These are phyloP conservation scores for Hymenoscyphus albidus DNA, from an alignment of 2,329 filamentous ascomycete genomes.

Conservation along the genomic window DNA sequence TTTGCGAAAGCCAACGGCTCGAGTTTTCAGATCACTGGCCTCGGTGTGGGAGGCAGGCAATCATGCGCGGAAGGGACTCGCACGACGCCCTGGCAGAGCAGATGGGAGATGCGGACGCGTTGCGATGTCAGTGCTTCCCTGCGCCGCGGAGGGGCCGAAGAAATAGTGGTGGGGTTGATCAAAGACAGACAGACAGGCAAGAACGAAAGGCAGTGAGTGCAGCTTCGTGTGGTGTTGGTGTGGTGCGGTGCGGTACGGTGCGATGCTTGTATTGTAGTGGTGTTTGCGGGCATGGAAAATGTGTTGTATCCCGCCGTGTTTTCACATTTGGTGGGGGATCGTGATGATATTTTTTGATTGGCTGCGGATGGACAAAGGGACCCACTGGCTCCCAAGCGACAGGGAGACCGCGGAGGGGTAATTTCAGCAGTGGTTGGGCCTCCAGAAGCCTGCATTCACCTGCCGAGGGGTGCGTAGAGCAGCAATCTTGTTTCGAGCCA, in stretches of 20 bases:
- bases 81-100: neutral
- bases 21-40: neutral
- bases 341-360: neutral
- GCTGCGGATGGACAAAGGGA: neutral
- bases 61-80: conserved; percentile 4
- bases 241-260: no score
- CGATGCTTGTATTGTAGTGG: neutral
- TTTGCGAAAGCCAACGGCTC: neutral
- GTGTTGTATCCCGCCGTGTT: neutral
- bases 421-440: no score
- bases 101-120: neutral
- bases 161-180: neutral
- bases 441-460: no score
- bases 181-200: neutral
- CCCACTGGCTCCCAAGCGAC: neutral
- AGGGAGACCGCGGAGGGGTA: neutral
- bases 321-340: neutral
- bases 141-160: neutral
- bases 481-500: no score
- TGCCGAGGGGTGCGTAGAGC: no score
- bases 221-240: neutral
- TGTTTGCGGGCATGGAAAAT: neutral
- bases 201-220: neutral
- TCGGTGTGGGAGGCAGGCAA: conserved; percentile 2
- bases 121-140: neutral